phyloP scores from a whole-genome alignment of 768 basidiomycete genomes.

The Solioccasus polychromus region DNA sequence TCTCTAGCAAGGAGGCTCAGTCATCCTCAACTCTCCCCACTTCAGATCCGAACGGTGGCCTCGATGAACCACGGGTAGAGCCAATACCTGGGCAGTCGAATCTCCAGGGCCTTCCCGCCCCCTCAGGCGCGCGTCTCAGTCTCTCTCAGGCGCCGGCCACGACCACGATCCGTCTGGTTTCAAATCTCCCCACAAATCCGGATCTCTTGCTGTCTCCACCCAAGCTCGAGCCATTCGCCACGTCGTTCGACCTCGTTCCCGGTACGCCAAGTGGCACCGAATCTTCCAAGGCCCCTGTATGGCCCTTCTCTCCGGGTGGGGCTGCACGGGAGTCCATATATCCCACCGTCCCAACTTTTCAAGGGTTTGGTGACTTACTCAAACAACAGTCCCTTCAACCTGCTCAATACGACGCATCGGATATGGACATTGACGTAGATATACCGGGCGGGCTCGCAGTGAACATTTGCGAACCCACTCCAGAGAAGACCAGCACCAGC shows the following conservation, averaged over 20 bases:
- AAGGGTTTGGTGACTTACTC: constrained; percentile 28
- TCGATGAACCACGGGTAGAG: constrained; percentile 26
- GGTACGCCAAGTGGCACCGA: constrained; percentile 44
- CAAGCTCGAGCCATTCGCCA: constrained; percentile 60
- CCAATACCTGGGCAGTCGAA: constrained; percentile 61
- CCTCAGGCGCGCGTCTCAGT: constrained; percentile 58
- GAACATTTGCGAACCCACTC: constrained; percentile 19
- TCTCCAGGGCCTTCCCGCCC: constrained; percentile 61
- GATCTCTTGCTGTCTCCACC: constrained; percentile 47
- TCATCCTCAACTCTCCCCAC: constrained; percentile 30
- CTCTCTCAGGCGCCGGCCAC: constrained; percentile 47
- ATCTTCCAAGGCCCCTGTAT: constrained; percentile 28
- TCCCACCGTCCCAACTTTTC: constrained; percentile 36
- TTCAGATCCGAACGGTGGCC: constrained; percentile 20
- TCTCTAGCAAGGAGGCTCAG: constrained; percentile 19
- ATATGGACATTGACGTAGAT: constrained; percentile 33
- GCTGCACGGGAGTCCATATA: constrained; percentile 33
- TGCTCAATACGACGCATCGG: constrained; percentile 25
- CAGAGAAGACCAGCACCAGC: constrained; percentile 11
- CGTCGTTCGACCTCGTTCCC: constrained; percentile 65
- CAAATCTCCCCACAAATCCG: constrained; percentile 20
- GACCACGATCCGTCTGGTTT: constrained; percentile 49
- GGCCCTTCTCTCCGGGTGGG: constrained; percentile 40
- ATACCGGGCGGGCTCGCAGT: constrained; percentile 35
- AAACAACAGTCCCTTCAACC: constrained; percentile 11